phyloP scores from a whole-genome alignment of 257 asterid species.

The Solanum neorickii region DNA sequence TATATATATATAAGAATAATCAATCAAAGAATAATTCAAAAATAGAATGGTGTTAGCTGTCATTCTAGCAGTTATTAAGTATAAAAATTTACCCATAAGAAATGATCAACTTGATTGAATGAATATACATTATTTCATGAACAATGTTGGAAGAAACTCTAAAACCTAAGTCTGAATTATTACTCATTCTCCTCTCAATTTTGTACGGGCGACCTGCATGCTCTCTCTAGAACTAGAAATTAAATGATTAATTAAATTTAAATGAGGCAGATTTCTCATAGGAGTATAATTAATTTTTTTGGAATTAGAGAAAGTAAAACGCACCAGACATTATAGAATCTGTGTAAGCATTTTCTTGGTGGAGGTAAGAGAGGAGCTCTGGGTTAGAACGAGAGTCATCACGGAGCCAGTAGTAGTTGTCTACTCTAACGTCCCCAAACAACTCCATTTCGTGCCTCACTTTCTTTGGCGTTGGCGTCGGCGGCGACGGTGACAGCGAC shows the following conservation, averaged over 20 bases:
- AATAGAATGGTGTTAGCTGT: background rate
- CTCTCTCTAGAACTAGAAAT: too few relatives aligned
- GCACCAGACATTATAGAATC: conserved; percentile 68
- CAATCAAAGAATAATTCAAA: background rate
- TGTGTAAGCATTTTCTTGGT: conserved; percentile 59
- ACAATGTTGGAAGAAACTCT: background rate
- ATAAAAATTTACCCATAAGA: background rate
- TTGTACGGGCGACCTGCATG: background rate
- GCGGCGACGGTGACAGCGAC: background rate
- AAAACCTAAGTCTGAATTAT: background rate
- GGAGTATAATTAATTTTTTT: background rate
- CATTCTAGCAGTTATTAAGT: background rate
- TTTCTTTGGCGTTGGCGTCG: conserved; percentile 68
- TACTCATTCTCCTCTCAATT: background rate
- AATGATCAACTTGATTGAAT: background rate
- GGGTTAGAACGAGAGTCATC: conserved; percentile 80
- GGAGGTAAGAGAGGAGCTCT: conserved; percentile 47
- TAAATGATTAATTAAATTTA: background rate
- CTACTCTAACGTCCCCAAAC: conserved; percentile 84
- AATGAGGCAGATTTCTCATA: background rate
- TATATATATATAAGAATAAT: background rate
- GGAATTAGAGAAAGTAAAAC: conserved; percentile 1
- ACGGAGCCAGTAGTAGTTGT: conserved; percentile 90
- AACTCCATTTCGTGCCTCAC: conserved; percentile 80
- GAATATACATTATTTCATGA: background rate